Conservation (phyloP, 106 monocot genomes). For the Alisma plantagoaquatica region DNA sequence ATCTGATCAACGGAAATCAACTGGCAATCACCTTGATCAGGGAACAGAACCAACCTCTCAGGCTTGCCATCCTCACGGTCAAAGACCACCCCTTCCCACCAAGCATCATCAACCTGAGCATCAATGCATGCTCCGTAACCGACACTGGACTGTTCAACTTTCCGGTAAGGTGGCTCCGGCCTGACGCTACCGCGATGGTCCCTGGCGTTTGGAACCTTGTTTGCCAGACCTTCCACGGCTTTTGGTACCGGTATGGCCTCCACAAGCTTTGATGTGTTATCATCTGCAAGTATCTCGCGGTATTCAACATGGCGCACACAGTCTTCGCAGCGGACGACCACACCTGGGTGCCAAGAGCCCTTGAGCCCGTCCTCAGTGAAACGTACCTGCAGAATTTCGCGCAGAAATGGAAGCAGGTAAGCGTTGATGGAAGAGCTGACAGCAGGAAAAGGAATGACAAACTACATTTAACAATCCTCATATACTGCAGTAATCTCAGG, state of each 20-base stretch:
- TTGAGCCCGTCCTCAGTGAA: constrained; percentile 36
- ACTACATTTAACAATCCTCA: no score
- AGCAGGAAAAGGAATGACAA: no score
- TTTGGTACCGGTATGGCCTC: constrained; percentile 27
- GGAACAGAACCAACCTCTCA: constrained; percentile 46
- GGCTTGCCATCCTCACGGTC: constrained; percentile 21
- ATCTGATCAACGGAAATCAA: constrained; percentile 15
- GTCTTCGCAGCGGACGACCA: constrained; percentile 11
- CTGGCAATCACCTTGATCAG: constrained; percentile 51
- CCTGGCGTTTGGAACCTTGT: background rate
- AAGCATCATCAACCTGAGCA: constrained; percentile 44
- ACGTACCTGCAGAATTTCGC: constrained; percentile 22
- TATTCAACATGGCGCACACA: constrained; percentile 25
- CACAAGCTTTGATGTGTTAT: constrained; percentile 21
- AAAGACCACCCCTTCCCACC: constrained; percentile 76
- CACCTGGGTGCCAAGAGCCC: constrained; percentile 45
- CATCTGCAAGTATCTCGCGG: constrained; percentile 25
- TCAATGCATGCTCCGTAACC: constrained; percentile 58
- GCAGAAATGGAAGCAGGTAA: background rate
- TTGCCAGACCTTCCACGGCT: constrained; percentile 31
- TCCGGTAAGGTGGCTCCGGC: constrained; percentile 27
- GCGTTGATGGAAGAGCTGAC: background rate
- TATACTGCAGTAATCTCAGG: no score
- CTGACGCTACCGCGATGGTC: constrained; percentile 29
- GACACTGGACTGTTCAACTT: constrained; percentile 6